phyloP scores from a whole-genome alignment of 306 rosid species.

The Castanea mollissima region DNA sequence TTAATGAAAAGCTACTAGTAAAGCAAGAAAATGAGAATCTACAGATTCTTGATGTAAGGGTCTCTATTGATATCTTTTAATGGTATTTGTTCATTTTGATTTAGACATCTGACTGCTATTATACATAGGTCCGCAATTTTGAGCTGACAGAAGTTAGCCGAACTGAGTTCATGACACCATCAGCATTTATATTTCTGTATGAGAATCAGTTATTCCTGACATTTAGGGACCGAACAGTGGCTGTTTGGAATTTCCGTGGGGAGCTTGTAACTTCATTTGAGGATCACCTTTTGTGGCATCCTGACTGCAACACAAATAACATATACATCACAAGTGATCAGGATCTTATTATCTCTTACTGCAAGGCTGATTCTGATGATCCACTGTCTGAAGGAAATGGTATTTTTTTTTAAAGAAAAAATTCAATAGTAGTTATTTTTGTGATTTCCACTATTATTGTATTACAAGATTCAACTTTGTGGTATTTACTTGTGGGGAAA shows the following conservation, averaged over 20 bases:
- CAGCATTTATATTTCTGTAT: constrained; percentile 92
- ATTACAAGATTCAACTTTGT: background rate
- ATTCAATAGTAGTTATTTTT: background rate
- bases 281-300: constrained; percentile 99
- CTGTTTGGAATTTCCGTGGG: constrained; percentile 99
- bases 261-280: constrained; percentile 99
- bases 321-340: constrained; percentile 98
- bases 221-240: constrained; percentile 92
- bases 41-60: constrained; percentile 91
- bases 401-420: constrained; percentile 21
- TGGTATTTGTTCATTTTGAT: constrained; percentile 14
- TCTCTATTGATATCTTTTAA: constrained; percentile 2
- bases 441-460: background rate
- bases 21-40: constrained; percentile 99
- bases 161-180: constrained; percentile 95
- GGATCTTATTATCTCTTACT: constrained; percentile 98
- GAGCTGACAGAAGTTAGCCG: constrained; percentile 90
- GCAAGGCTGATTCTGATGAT: constrained; percentile 99
- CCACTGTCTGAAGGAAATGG: constrained; percentile 90
- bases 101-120: constrained; percentile 27
- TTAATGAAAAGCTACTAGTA: constrained; percentile 98
- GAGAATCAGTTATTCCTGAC: constrained; percentile 95
- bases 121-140: constrained; percentile 78
- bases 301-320: constrained; percentile 97
- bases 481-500: background rate